Evolutionary conservation across 2,329 filamentous ascomycete genomes (phyloP), one percentile per base, ranked within the genome.

Genomic region (Arthrocladium fulminans): DNA sequence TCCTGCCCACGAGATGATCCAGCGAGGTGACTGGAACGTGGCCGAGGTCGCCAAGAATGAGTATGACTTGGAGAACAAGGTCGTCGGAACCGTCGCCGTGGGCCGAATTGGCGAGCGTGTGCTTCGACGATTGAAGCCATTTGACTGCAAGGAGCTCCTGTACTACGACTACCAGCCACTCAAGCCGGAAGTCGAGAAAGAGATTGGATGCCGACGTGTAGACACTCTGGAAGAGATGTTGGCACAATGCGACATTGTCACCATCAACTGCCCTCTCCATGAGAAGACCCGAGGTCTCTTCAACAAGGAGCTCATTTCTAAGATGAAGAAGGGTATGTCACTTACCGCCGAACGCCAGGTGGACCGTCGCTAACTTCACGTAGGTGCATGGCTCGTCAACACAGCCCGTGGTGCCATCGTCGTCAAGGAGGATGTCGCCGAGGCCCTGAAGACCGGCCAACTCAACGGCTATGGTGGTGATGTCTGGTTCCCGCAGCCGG

Each of bases 111-210:
- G 92, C 63, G 89, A 97, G 82, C 89, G 92, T 73, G 92, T 98
- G 51, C 81, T 98, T 61, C 86, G 90, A 70, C 83, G 92, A 59
- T 84, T 98, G 63, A 94, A 94, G 82, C 76, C 89, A 59, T 98
- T 98, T 66, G 90, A 95, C 77, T 98, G 92, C 87, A 95, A 95
- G 83, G 90, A 97, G 79, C 81, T 98, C 44, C 81, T 97, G 56
- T 98, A 98, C 86, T 97, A 86, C 69, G 92, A 98, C 76, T 98
- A 98, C 84, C 92, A 98, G 79, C 88, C 90, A 45, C 78, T 98
- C 57, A 77, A 73, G 52, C 65, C 87, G 52, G 88, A 95, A 75
- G 76, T 81, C 62, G 89, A 97, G 81, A 81, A 85, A 72, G 90
- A 96, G 77, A 97, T 97, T 72, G 90, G 90, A 68, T 89, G 84